Percentiles rank a stretch among this genome's conserved stretches.
phyloP scores from a whole-genome alignment of 2,329 filamentous ascomycete species.

The Fusarium nygamai region DNA sequence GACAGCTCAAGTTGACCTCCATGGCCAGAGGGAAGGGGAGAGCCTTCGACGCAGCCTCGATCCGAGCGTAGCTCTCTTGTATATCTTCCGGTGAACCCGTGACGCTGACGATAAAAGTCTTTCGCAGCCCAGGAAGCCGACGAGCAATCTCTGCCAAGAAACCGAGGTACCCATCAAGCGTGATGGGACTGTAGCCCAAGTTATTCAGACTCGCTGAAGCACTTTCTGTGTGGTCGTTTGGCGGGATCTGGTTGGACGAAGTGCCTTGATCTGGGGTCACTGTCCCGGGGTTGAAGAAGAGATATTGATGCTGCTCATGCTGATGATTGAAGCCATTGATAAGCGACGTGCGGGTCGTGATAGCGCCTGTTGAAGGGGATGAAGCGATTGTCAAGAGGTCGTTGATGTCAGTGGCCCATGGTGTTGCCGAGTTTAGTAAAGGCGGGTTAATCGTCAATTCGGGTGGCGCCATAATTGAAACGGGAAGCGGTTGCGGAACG shows the following conservation, averaged over 20 bases:
- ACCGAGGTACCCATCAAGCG: constrained; percentile 66
- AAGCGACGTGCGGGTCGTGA: constrained; percentile 78
- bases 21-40: constrained; percentile 67
- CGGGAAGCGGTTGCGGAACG: too few species aligned
- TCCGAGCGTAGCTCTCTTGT: constrained; percentile 61
- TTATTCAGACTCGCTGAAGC: constrained; percentile 69
- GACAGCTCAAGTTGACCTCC: constrained; percentile 83
- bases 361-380: constrained; percentile 72
- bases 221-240: constrained; percentile 33
- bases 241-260: constrained; percentile 26
- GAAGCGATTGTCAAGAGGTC: constrained; percentile 71
- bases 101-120: constrained; percentile 76
- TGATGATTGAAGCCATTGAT: constrained; percentile 73
- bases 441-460: constrained; percentile 67
- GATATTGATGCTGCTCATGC: constrained; percentile 67
- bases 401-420: constrained; percentile 75
- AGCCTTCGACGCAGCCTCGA: constrained; percentile 52
- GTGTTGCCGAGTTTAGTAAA: constrained; percentile 78
- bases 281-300: constrained; percentile 67
- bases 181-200: constrained; percentile 76
- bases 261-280: constrained; percentile 31
- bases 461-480: constrained; percentile 30
- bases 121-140: constrained; percentile 45
- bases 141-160: constrained; percentile 61
- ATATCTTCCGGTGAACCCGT: constrained; percentile 72